Base-by-base conservation (phyloP, 2,329 filamentous ascomycete genomes). In the Daldinia sp. region DNA sequence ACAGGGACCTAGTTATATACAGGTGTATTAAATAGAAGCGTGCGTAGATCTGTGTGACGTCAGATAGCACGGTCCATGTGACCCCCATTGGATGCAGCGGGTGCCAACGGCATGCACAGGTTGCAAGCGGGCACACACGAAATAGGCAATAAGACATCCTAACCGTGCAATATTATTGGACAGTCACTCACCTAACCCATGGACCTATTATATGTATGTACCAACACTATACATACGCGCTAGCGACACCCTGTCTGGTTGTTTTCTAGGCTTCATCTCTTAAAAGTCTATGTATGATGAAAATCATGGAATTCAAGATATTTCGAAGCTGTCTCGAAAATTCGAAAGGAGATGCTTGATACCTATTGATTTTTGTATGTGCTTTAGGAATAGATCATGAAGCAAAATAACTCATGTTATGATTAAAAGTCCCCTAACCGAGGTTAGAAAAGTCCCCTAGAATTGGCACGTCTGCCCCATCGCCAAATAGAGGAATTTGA, bases 71-170 rank as follows among this genome's bases (percentile, higher is more conserved):
- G 25, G 17, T 10, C 58, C 34, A 49, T 62, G 37, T 47, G 43
- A 65, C 55, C 32, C 32, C 17, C 7, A 27, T 48, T 9, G 10
- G n/a, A 7, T 15, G 13, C 41, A 47, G 15, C 48, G 48, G 61
- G 19, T 60, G 34, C 57, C 27, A 19, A 29, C 57, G 47, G 52
- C 57, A 41, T 47, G 43, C 25, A n/a, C 13, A 52, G 45, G 50
- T 11, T 17, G 45, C n/a, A 54, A 49, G 50, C 29, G 35, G 27
- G 47, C 17, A n/a, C 9, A 21, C 19, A 50, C 63, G 47, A 50
- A 66, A 54, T 57, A 60, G 63, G 63, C 51, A 66, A 66, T 54
- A 30, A 8, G 39, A 37, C 6, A 47, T 10, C 19, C 21, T 11
- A 29, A 23, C 27, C 23, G n/a, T 50, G 48, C 23, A 10, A 45